Evolutionary conservation across 768 basidiomycete genomes (phyloP), one percentile per base, ranked within the genome.

Genomic region (Amanita phalloides): DNA sequence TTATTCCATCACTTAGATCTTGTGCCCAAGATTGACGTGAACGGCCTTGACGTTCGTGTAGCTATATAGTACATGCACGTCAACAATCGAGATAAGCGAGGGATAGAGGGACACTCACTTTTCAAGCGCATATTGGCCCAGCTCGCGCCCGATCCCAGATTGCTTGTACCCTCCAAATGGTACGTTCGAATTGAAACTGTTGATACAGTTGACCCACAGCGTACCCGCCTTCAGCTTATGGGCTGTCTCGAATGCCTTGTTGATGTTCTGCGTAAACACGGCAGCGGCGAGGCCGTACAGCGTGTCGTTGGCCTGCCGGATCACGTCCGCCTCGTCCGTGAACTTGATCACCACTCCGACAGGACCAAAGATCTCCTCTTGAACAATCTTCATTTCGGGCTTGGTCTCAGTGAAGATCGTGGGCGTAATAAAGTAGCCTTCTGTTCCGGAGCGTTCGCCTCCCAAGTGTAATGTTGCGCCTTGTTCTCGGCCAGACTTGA

Each of bases 161-260:
- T 85, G 79, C 72, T 90, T 93, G 75, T 74, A 91, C 7, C 90
- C 90, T 55, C 90, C 90, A 61, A 92, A 92, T 0, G 90, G 87
- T 17, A 88, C 72, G 25, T 73, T 71, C 3, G 72, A 56, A 57
- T 84, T 71, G 11, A 82, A 62, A 54, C 65, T 62, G 59, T 78
- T 77, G 43, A 65, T 68, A 53, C 72, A 74, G 61, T 80, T 80
- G 32, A 84, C 71, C 84, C 86, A 92, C 3, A 75, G 78, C 4
- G 89, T 91, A 32, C 93, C 93, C 4, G 90, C 86, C 60, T 87
- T 77, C 54, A 97, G 70, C 53, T 67, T 73, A 63, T 90, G 82
- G 6, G 89, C 86, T 2, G 82, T 79, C 53, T 71, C 68, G 49
- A 94, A 67, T 0, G 88, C 90, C 25, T 84, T 76, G 57, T 76